Evolutionary conservation across 2,329 filamentous ascomycete genomes (phyloP), one percentile per base, ranked within the genome.

Genomic region (Aspergillus uvarum): DNA sequence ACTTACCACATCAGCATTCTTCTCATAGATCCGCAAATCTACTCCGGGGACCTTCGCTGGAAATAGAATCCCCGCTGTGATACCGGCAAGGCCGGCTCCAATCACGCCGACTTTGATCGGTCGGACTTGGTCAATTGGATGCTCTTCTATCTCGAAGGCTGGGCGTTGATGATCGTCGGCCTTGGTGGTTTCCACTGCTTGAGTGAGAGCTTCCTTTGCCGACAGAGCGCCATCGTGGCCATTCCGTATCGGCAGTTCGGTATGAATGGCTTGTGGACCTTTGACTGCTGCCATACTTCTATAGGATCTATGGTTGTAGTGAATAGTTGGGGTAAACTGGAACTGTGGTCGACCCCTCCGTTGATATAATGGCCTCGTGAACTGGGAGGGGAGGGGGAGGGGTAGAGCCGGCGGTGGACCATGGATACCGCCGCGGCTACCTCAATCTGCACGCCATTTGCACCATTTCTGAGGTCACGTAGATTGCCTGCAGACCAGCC

Each of bases 21-120:
- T 90, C 68, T 90, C 87, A 56, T 85, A 85, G 42, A 90, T 86
- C 0, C 81, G 84, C 60, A 92, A 74, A 49, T 89, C 77, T 51
- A 91, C 83, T 0, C 83, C 82, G 0, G 89, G 89, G 0, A 92
- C 84, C 64, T 92, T 92, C 10, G 78, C 82, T 0, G 88, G 89
- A 0, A 92, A 76, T 8, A 91, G 74, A 7, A 87, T 80, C 0
- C 88, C 89, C 1, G 89, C 85, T 4, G 83, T 82, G 38, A 89
- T 81, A 3, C 88, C 88, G 0, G 85, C 74, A 0, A 90, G 73
- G 0, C 87, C 88, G 8, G 86, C 87, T 1, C 88, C 88, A 32
- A 90, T 83, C 0, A 90, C 81, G 0, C 82, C 84, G 1, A 89
- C 86, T 52, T 80, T 78, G 42, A 84, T 72, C 5, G 76, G 70